Conservation (phyloP, 306 rosid genomes). For the Rosa chinensis region DNA sequence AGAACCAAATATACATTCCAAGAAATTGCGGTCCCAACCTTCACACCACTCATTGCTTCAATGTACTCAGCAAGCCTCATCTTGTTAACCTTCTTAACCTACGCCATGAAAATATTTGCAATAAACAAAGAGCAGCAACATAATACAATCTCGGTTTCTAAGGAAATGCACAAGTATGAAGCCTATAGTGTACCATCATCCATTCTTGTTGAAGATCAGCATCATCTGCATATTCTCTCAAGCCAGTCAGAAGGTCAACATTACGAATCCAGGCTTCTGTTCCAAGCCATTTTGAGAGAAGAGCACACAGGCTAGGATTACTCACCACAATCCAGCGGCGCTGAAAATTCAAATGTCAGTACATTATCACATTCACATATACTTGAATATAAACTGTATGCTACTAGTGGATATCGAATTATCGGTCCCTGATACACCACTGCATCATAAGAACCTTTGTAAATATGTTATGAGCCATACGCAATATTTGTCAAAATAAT, state of each 20-base stretch:
- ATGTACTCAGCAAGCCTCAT: slow-evolving; percentile 76
- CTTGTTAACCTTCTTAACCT: slow-evolving; percentile 72
- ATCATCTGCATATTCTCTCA: slow-evolving; percentile 55
- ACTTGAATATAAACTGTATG: slow-evolving; percentile 1
- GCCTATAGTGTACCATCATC: slow-evolving; percentile 52
- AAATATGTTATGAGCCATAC: background rate
- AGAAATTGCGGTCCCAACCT: slow-evolving; percentile 36
- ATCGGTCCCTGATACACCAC: background rate
- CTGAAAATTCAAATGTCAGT: slow-evolving; percentile 48
- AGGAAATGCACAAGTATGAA: slow-evolving; percentile 7
- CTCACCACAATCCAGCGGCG: slow-evolving; percentile 83
- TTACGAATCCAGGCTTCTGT: slow-evolving; percentile 75
- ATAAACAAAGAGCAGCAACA: slow-evolving; percentile 9
- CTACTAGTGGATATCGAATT: slow-evolving; percentile 11
- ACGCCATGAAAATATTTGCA: slow-evolving; percentile 19
- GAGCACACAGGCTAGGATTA: slow-evolving; percentile 64
- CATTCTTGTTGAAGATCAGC: slow-evolving; percentile 57
- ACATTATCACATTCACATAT: slow-evolving; percentile 23
- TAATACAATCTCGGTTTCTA: background rate
- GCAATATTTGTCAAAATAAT: background rate
- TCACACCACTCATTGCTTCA: slow-evolving; percentile 68
- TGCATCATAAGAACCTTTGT: background rate
- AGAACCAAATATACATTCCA: slow-evolving; percentile 9
- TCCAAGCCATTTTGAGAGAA: slow-evolving; percentile 75
- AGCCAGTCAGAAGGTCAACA: slow-evolving; percentile 59